Evolutionary conservation across 208 protist species (phyloP).

Genomic region (Naegleria fowleri): DNA sequence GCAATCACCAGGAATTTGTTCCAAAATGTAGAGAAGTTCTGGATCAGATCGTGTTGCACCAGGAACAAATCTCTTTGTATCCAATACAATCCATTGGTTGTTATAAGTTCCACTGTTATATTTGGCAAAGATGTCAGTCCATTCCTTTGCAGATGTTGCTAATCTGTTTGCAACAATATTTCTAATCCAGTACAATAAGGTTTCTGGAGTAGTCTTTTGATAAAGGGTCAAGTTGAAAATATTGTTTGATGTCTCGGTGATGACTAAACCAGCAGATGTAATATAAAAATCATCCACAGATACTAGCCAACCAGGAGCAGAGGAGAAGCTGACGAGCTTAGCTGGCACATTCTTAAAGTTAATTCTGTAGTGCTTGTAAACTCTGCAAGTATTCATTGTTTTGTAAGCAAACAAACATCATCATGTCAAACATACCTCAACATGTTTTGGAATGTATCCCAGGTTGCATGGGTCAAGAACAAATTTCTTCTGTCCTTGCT

Average conservation of each 20-base stretch:
- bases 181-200: constrained; percentile 58
- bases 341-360: constrained; percentile 37
- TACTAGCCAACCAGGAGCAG: constrained; percentile 61
- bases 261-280: constrained; percentile 52
- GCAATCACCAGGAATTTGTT: constrained; percentile 65
- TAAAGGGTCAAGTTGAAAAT: constrained; percentile 48
- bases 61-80: constrained; percentile 56
- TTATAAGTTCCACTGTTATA: constrained; percentile 83
- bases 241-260: constrained; percentile 64
- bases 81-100: constrained; percentile 80
- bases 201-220: constrained; percentile 44
- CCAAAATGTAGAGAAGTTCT: constrained; percentile 53
- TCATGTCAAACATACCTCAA: background rate
- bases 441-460: constrained; percentile 43
- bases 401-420: constrained; percentile 4
- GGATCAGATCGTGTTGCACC: constrained; percentile 9
- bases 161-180: constrained; percentile 61
- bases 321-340: constrained; percentile 55
- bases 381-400: constrained; percentile 36
- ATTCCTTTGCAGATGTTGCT: constrained; percentile 51
- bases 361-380: constrained; percentile 59
- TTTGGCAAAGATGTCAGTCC: constrained; percentile 54
- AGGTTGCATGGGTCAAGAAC: constrained; percentile 54
- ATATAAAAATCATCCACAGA: constrained; percentile 81
- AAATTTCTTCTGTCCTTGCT: constrained; percentile 48